phyloP scores from a whole-genome alignment of 164 flowering plant species.

The Aristolochia fimbriata region DNA sequence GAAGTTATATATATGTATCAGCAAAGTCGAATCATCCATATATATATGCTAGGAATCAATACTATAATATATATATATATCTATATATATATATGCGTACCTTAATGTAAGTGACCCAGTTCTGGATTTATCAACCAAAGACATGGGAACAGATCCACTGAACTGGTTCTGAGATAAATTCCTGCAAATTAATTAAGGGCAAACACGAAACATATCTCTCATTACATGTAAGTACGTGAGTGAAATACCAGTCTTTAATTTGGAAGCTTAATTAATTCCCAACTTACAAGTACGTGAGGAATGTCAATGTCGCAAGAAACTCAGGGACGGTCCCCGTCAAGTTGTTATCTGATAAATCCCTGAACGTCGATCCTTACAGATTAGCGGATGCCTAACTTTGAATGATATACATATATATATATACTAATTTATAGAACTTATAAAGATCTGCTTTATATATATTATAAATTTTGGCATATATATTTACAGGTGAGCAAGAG shows the following conservation, averaged over 20 bases:
- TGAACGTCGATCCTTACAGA: neutral
- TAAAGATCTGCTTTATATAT: no score
- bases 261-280: neutral
- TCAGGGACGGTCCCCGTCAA: neutral
- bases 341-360: neutral
- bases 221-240: neutral
- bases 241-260: neutral
- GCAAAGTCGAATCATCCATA: neutral
- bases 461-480: no score
- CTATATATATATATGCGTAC: neutral
- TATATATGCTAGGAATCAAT: no score
- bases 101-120: neutral
- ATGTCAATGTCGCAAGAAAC: neutral
- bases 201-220: neutral
- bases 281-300: neutral
- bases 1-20: neutral
- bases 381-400: neutral
- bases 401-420: no score
- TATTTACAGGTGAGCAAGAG: no score
- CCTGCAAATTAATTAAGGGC: no score
- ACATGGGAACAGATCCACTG: neutral
- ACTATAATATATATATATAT: no score
- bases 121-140: neutral
- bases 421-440: neutral
- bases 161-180: neutral